phyloP scores from a whole-genome alignment of 106 monocot species.

The Platanthera guangdongensis region DNA sequence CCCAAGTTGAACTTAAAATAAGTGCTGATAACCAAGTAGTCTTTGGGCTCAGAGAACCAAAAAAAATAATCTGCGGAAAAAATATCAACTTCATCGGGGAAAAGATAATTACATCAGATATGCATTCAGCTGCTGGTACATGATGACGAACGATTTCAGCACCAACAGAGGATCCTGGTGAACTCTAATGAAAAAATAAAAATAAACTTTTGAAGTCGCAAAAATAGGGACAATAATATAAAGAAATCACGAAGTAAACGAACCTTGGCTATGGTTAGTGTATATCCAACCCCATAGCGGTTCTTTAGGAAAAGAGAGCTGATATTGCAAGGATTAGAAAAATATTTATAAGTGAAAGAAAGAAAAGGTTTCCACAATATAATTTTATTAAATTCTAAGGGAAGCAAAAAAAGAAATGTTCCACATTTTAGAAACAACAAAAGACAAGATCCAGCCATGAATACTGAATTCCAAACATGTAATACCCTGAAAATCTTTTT shows the following conservation, averaged over 20 bases:
- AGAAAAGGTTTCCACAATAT: background rate
- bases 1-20: background rate
- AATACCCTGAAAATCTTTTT: no score
- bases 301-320: constrained; percentile 89
- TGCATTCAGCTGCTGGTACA: constrained; percentile 59
- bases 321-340: constrained; percentile 3
- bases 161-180: constrained; percentile 43
- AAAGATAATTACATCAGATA: constrained; percentile 66
- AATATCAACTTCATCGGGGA: constrained; percentile 1
- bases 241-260: background rate
- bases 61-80: background rate
- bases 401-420: background rate
- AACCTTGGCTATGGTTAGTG: constrained; percentile 77
- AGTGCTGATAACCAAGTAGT: background rate
- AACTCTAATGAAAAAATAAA: constrained; percentile 30
- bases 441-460: no score
- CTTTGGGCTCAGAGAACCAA: background rate
- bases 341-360: background rate
- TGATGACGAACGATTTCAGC: constrained; percentile 70
- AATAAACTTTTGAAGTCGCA: background rate
- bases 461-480: no score
- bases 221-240: background rate
- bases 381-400: background rate
- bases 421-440: no score
- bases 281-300: constrained; percentile 85